Conservation (phyloP, 1,284 basidiomycete genomes). For the Cryptococcus hybrid region DNA sequence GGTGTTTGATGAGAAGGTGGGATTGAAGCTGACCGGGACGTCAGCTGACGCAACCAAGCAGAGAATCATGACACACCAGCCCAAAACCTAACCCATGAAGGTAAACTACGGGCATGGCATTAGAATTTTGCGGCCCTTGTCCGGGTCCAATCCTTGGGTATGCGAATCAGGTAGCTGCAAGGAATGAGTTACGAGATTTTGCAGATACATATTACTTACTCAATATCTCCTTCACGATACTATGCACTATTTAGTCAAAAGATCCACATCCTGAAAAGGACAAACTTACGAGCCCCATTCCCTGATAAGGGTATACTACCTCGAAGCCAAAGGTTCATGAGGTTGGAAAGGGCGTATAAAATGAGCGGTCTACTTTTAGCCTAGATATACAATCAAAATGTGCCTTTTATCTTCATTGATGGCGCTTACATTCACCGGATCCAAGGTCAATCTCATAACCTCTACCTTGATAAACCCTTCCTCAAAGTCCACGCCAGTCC, state of each 20-base stretch:
- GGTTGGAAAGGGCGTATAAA: constrained; percentile 64
- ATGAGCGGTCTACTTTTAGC: constrained; percentile 62
- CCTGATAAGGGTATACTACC: constrained; percentile 29
- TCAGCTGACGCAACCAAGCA: background rate
- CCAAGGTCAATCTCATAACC: constrained; percentile 73
- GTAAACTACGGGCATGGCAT: constrained; percentile 71
- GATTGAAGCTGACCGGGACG: constrained; percentile 53
- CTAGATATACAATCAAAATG: constrained; percentile 3
- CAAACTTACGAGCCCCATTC: constrained; percentile 26
- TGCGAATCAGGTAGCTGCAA: constrained; percentile 67
- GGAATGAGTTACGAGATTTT: background rate
- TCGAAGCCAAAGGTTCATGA: constrained; percentile 52
- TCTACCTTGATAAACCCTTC: constrained; percentile 60
- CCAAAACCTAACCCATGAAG: constrained; percentile 85
- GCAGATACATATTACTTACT: constrained; percentile 18
- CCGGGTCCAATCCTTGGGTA: constrained; percentile 61
- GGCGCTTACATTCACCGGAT: constrained; percentile 64
- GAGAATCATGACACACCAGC: constrained; percentile 39
- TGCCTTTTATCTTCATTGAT: background rate
- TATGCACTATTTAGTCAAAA: constrained; percentile 13
- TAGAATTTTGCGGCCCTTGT: constrained; percentile 31
- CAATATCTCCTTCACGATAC: constrained; percentile 51
- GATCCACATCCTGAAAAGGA: background rate
- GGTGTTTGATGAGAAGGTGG: constrained; percentile 47
- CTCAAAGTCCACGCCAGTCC: constrained; percentile 65